Percentiles rank a stretch among this genome's conserved stretches.
These are phyloP conservation scores for Wickerhamomyces tratensis DNA, from an alignment of 805 yeast genomes.

Conservation along the genomic window DNA sequence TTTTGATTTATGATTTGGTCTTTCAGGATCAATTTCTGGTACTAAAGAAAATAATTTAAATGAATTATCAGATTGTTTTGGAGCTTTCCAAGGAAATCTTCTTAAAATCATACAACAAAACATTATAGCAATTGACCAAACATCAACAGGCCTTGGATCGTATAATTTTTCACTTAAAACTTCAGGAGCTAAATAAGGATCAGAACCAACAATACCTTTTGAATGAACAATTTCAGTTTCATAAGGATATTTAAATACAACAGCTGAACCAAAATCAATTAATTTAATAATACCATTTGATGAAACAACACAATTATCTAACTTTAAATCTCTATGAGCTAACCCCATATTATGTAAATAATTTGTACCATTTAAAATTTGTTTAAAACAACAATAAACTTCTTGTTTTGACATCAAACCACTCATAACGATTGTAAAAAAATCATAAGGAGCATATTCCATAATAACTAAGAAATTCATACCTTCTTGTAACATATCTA, in stretches of 20 bases:
- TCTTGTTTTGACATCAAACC: constrained; percentile 77
- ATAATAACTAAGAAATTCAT: constrained; percentile 83
- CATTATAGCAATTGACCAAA: constrained; percentile 88
- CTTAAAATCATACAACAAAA: constrained; percentile 88
- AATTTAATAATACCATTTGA: constrained; percentile 76
- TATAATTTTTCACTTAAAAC: constrained; percentile 75
- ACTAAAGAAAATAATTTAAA: constrained; percentile 53
- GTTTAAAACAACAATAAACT: constrained; percentile 83
- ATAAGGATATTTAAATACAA: constrained; percentile 83
- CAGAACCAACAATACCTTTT: constrained; percentile 80
- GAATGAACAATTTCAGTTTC: constrained; percentile 64
- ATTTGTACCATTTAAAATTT: constrained; percentile 68
- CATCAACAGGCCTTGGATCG: constrained; percentile 89
- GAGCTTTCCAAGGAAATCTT: constrained; percentile 93
- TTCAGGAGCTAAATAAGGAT: constrained; percentile 89
- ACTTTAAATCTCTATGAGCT: constrained; percentile 85
- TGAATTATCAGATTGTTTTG: constrained; percentile 64
- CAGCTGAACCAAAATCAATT: constrained; percentile 92
- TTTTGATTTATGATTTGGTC: constrained; percentile 26
- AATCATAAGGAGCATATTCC: constrained; percentile 91
- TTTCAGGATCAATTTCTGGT: constrained; percentile 22
- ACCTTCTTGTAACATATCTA: constrained; percentile 84
- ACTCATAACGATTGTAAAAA: constrained; percentile 91
- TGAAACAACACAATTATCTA: constrained; percentile 87
- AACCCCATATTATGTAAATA: constrained; percentile 80